phyloP scores from a whole-genome alignment of 2,329 filamentous ascomycete genomes.

The Magnaporthiopsis incrustans region DNA sequence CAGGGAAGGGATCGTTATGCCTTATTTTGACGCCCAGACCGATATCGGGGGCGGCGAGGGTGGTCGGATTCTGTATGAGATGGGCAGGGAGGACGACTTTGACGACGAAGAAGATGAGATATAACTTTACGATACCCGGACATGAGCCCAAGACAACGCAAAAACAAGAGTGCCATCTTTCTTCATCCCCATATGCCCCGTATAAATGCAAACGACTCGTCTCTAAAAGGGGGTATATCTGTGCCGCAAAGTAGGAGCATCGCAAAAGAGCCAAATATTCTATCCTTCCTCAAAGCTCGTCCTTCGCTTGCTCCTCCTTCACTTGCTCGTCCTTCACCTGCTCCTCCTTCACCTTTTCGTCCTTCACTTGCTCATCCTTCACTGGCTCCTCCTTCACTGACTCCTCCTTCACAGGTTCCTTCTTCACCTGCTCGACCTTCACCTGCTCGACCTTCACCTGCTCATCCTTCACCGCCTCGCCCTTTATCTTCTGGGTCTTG shows the following conservation, averaged over 20 bases:
- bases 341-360: neutral
- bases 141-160: too few relatives aligned
- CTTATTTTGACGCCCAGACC: slow-evolving; percentile 94
- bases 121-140: slow-evolving; percentile 26
- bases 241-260: neutral
- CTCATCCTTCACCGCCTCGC: neutral
- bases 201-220: neutral
- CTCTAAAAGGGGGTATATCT: neutral
- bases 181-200: neutral
- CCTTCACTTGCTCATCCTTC: neutral
- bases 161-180: neutral
- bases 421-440: neutral
- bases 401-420: neutral
- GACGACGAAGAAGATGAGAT: slow-evolving; percentile 67
- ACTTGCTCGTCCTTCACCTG: neutral
- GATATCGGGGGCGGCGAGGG: slow-evolving; percentile 73
- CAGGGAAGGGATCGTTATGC: slow-evolving; percentile 80
- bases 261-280: neutral
- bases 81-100: slow-evolving; percentile 94
- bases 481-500: slow-evolving; percentile 1
- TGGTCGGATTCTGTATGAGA: slow-evolving; percentile 90
- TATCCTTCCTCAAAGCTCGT: neutral
- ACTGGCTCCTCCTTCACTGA: too few relatives aligned
- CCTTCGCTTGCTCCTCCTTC: too few relatives aligned
- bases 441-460: neutral